Evolutionary conservation across 1,139 yeast species (phyloP).

Genomic region (Suhomyces wounanorum): DNA sequence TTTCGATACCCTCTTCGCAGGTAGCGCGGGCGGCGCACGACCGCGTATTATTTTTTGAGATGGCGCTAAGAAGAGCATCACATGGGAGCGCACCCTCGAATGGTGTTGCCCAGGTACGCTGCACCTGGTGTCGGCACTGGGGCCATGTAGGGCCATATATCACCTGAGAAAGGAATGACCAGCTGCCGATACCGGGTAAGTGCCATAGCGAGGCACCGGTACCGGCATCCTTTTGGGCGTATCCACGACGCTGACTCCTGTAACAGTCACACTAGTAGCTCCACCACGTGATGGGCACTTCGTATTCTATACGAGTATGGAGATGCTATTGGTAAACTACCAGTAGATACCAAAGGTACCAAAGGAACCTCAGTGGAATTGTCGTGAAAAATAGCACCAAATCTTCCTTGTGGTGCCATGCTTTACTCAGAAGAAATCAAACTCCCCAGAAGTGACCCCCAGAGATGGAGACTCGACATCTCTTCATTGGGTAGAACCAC

Average conservation of each 20-base stretch:
- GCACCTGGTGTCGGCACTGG: not conserved
- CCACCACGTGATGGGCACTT: too few relatives aligned
- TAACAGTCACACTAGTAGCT: too few relatives aligned
- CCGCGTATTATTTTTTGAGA: not conserved
- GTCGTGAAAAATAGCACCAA: too few relatives aligned
- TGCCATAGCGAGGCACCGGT: too few relatives aligned
- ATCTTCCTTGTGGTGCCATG: conserved; percentile 18
- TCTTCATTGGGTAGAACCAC: conserved; percentile 74
- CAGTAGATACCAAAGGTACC: not conserved
- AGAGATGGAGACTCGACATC: conserved; percentile 73
- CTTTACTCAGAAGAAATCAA: conserved; percentile 65
- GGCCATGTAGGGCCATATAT: too few relatives aligned
- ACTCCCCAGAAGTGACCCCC: conserved; percentile 65
- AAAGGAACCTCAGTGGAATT: too few relatives aligned
- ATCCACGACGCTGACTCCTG: too few relatives aligned
- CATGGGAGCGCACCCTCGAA: not conserved
- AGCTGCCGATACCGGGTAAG: too few relatives aligned
- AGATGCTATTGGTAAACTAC: too few relatives aligned
- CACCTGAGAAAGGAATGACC: too few relatives aligned
- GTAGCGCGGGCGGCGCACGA: conserved; percentile 4
- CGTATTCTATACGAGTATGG: too few relatives aligned
- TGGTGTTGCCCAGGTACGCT: not conserved
- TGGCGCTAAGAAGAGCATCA: not conserved
- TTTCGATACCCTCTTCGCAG: conserved; percentile 13
- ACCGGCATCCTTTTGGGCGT: too few relatives aligned